Evolutionary conservation across 768 basidiomycete species (phyloP).

Genomic region (Postia placenta): DNA sequence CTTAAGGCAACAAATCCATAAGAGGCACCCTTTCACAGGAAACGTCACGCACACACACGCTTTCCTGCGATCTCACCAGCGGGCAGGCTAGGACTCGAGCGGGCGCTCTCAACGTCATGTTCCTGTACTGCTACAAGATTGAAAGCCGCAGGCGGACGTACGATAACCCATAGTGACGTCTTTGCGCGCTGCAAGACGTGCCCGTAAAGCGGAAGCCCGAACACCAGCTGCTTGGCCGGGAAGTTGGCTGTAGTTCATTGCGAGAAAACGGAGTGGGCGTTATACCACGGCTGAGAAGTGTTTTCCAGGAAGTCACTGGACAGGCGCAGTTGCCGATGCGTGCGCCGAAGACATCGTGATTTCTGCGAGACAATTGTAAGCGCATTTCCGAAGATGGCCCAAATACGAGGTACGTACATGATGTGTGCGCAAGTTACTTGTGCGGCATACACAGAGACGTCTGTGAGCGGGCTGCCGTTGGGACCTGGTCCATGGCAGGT

Average conservation of each 20-base stretch:
- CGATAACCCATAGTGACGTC: constrained; percentile 35
- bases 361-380: no score
- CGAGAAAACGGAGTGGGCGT: constrained; percentile 54
- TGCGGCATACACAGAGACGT: constrained; percentile 68
- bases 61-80: no score
- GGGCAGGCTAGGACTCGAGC: no score
- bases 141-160: no score
- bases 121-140: no score
- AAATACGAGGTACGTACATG: constrained; percentile 55
- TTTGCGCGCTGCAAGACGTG: constrained; percentile 54
- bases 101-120: no score
- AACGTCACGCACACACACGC: constrained; percentile 42
- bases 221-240: constrained; percentile 57
- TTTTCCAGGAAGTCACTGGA: constrained; percentile 60
- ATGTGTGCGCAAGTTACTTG: constrained; percentile 64
- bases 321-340: constrained; percentile 49
- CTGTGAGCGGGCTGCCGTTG: constrained; percentile 49
- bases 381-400: no score
- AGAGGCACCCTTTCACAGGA: constrained; percentile 43
- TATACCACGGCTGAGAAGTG: constrained; percentile 58
- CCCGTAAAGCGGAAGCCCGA: constrained; percentile 65
- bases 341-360: constrained; percentile 73
- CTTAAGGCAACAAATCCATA: constrained; percentile 50
- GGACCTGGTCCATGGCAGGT: constrained; percentile 41
- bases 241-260: constrained; percentile 64